A percentile compares a stretch with the other conserved stretches of the same genome.
Evolutionary conservation across 352 stramenopile genomes (phyloP).

Genomic region (Phytophthora sp.): DNA sequence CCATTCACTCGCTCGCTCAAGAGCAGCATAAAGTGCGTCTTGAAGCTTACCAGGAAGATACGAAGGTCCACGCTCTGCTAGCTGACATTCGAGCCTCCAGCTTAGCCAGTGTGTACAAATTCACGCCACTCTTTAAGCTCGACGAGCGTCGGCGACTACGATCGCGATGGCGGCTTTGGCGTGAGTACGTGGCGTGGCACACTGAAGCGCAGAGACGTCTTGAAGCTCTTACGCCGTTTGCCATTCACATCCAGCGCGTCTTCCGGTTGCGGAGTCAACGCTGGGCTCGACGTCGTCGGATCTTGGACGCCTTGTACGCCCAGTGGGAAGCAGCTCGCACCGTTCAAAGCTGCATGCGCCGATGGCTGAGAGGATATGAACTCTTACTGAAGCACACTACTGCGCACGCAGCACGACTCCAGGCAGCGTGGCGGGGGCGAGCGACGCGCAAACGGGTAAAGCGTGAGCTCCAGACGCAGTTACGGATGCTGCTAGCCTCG

Average conservation of each 20-base stretch:
- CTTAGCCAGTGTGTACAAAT: slow-evolving; percentile 55
- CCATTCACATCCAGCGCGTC: slow-evolving; percentile 62
- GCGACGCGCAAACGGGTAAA: slow-evolving; percentile 46
- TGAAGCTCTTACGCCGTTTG: slow-evolving; percentile 46
- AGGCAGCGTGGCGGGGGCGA: slow-evolving; percentile 58
- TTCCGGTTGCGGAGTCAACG: slow-evolving; percentile 55
- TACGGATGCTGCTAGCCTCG: slow-evolving; percentile 50
- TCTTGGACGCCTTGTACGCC: slow-evolving; percentile 37
- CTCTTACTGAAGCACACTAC: slow-evolving; percentile 26
- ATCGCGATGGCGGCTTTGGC: slow-evolving; percentile 48
- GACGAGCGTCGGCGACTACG: slow-evolving; percentile 51
- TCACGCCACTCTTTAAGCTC: slow-evolving; percentile 65
- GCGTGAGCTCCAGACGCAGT: slow-evolving; percentile 42
- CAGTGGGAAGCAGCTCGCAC: slow-evolving; percentile 45
- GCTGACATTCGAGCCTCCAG: slow-evolving; percentile 44
- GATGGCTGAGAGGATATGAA: slow-evolving; percentile 36
- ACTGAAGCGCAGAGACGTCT: slow-evolving; percentile 46
- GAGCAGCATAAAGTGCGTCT: slow-evolving; percentile 36
- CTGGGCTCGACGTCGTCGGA: slow-evolving; percentile 39
- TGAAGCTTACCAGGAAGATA: slow-evolving; percentile 35
- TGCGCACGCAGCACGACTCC: slow-evolving; percentile 41
- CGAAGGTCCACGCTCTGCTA: slow-evolving; percentile 48
- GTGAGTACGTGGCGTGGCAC: slow-evolving; percentile 52
- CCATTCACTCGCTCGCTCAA: slow-evolving; percentile 31
- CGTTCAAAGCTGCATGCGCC: slow-evolving; percentile 44